Base-by-base conservation (phyloP, 2,329 filamentous ascomycete species). In the Alternaria arbusti region DNA sequence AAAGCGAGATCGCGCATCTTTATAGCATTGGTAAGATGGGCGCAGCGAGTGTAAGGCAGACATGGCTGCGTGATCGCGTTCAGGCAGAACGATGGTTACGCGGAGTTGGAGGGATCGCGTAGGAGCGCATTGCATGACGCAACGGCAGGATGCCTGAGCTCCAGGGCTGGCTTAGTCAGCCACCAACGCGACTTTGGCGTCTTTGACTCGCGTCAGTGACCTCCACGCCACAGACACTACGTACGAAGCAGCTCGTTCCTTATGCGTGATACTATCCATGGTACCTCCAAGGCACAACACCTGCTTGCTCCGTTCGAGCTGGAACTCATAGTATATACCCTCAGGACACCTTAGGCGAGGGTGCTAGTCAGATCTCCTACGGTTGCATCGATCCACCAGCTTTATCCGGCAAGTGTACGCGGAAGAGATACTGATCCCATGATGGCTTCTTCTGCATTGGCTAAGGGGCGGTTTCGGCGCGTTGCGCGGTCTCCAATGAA, bases 61-160 rank as follows among this genome's bases (percentile, higher is more conserved):
- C 13, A 46, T 32, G 22, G 7, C 30, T 30, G 40, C 44, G 46
- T 22, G 23, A 12, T 12, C 15, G 17, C 2, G 6, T 25, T 23
- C 28, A 43, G 59, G 45, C 59, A 61, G 22, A 32, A 23, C n/a
- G 30, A 36, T 15, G 52, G 8, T 46, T 61, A 22, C 26, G 45
- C 28, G 54, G 28, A 36, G 15, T 40, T 11, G 44, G 12, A 49
- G 28, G 49, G 12, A n/a, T 40, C 28, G 13, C 20, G 30, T 23
- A 15, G 4, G 6, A 23, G 20, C 20, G 13, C 6, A 15, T 23
- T 17, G 20, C 13, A 25, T 40, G 20, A 36, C 49, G 17, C 20
- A 25, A 47, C 0, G 8, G 30, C 44, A 46, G 44, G 44, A 46
- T 46, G 44, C 44, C 44, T 46, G 44, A 45, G 43, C 17, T 45